Evolutionary conservation across 2,329 filamentous ascomycete genomes (phyloP).

Genomic region (Moelleriella libera): DNA sequence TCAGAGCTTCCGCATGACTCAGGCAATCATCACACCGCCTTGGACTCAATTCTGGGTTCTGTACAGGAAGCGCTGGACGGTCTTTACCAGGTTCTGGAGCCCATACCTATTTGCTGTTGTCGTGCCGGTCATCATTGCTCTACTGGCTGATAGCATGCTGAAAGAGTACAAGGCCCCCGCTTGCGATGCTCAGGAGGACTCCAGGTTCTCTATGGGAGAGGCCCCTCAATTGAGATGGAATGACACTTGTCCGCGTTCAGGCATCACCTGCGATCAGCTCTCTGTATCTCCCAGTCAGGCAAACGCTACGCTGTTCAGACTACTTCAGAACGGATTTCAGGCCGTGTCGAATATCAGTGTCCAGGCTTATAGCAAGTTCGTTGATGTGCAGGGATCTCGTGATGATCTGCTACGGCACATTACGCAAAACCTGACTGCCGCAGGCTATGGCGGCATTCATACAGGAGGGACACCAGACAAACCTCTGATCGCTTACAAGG

Average conservation of each 20-base stretch:
- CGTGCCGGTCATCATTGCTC: conserved; percentile 56
- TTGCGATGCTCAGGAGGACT: conserved; percentile 23
- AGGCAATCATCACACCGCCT: conserved; percentile 6
- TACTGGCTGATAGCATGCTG: conserved; percentile 58
- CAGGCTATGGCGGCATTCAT: conserved; percentile 5
- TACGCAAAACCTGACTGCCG: not conserved
- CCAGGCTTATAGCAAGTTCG: conserved; percentile 1
- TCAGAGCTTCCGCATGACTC: conserved; percentile 2
- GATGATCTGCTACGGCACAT: conserved; percentile 4
- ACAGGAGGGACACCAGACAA: conserved; percentile 4
- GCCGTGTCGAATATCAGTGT: conserved; percentile 3
- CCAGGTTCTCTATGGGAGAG: not conserved
- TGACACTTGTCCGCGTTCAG: conserved; percentile 22
- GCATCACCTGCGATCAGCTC: conserved; percentile 2
- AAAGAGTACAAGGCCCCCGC: conserved; percentile 41
- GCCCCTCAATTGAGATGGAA: conserved; percentile 13
- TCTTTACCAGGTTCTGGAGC: conserved; percentile 61
- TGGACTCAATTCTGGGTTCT: conserved; percentile 50
- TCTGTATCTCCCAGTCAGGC: conserved; percentile 10
- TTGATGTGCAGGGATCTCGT: conserved; percentile 4
- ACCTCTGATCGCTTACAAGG: conserved; percentile 6
- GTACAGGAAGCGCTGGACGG: conserved; percentile 57
- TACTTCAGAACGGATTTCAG: conserved; percentile 4
- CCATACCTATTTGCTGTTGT: conserved; percentile 36
- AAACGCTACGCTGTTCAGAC: conserved; percentile 14